A percentile compares a stretch with the other conserved stretches of the same genome.
Evolutionary conservation across 768 basidiomycete species (phyloP).

Genomic region (Coprinellus micaceus): DNA sequence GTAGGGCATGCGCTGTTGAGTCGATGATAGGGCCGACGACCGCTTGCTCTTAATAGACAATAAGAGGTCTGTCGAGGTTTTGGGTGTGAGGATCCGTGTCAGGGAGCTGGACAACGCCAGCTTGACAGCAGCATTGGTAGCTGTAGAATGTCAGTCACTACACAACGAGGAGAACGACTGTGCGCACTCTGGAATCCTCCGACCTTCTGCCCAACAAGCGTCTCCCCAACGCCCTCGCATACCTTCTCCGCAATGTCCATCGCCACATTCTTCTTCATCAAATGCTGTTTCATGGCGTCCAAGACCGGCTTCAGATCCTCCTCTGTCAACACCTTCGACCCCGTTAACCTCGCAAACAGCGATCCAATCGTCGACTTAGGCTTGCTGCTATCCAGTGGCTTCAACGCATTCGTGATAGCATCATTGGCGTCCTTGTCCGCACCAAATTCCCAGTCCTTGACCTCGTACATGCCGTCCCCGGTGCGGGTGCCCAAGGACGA

Average conservation of each 20-base stretch:
- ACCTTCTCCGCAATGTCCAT: conserved; percentile 93
- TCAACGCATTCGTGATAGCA: conserved; percentile 59
- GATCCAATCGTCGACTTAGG: conserved; percentile 60
- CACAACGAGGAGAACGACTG: conserved; percentile 1
- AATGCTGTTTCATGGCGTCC: conserved; percentile 93
- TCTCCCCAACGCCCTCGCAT: conserved; percentile 90
- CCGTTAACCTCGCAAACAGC: conserved; percentile 82
- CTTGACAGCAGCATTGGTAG: conserved; percentile 81
- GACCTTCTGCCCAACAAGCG: conserved; percentile 85
- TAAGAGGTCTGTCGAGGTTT: conserved; percentile 94
- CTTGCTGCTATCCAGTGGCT: conserved; percentile 33
- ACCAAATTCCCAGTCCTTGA: conserved; percentile 78
- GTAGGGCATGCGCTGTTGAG: conserved; percentile 81
- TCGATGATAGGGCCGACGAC: conserved; percentile 66
- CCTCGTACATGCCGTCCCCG: conserved; percentile 62
- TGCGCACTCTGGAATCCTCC: conserved; percentile 83
- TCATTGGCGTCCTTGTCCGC: conserved; percentile 43
- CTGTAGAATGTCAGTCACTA: conserved; percentile 36
- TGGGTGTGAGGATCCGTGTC: conserved; percentile 92
- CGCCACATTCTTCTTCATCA: conserved; percentile 99
- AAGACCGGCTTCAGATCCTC: conserved; percentile 84
- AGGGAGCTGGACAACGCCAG: conserved; percentile 79
- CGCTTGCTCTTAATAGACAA: conserved; percentile 90
- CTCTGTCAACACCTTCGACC: conserved; percentile 77
- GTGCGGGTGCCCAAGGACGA: conserved; percentile 75